Conservation (phyloP, 2,329 filamentous ascomycete genomes). For the Xylaria hypoxylon region DNA sequence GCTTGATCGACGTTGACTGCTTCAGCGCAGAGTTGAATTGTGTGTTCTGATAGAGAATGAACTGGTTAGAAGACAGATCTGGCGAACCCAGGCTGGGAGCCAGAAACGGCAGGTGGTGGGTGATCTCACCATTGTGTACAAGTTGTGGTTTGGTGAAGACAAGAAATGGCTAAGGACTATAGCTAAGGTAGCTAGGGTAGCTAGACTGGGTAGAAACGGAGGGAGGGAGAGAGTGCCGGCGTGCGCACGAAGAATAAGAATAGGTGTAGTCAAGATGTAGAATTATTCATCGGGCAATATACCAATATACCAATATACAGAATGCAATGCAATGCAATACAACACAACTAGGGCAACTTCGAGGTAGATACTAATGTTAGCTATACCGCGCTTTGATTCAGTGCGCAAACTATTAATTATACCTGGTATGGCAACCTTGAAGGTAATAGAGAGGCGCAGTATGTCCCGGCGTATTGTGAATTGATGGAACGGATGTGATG, state of each 20-base stretch:
- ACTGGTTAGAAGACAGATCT: constrained; percentile 2
- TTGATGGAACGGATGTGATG: too few species aligned
- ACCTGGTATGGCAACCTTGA: not conserved
- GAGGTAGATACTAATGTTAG: too few species aligned
- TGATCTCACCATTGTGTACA: constrained; percentile 27
- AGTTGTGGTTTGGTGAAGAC: not conserved
- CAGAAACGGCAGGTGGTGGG: not conserved
- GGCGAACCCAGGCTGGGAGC: not conserved
- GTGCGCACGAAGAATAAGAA: not conserved
- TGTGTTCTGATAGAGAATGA: constrained; percentile 69
- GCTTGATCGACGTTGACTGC: constrained; percentile 83
- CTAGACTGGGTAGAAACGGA: too few species aligned
- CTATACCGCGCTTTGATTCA: too few species aligned
- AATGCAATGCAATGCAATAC: not conserved
- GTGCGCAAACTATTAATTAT: too few species aligned
- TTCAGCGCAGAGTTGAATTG: constrained; percentile 89
- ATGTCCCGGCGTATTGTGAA: too few species aligned
- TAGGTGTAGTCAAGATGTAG: not conserved
- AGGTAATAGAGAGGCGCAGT: not conserved
- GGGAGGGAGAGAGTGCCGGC: not conserved
- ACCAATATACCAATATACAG: not conserved
- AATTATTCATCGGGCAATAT: not conserved
- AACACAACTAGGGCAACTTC: not conserved
- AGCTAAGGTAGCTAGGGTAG: too few species aligned
- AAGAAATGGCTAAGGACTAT: not conserved